Base-by-base conservation (phyloP, 106 monocot genomes). In the Dioscorea zingiberensis region DNA sequence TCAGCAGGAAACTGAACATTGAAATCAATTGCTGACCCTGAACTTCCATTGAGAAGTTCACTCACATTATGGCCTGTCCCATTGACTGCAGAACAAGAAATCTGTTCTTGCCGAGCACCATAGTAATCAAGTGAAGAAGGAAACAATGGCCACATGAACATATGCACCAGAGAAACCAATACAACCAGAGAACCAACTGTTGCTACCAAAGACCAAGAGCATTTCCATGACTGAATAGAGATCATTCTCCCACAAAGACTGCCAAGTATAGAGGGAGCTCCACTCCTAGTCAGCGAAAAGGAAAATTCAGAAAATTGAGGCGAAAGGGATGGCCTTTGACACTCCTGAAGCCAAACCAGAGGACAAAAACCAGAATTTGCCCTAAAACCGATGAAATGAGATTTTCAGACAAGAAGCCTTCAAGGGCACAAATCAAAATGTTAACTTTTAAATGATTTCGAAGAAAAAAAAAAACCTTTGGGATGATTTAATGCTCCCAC, bases 91-190 rank as follows among this genome's bases (percentile, higher is more conserved):
- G 27, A 65, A 54, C 68, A 69, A 9, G 71, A 29, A 58, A 9
- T 32, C 51, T 60, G 65, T 15, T 2, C 66, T 25, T 25, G 56
- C 24, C 68, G 12, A 54, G 46, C 63, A 56, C 64, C 54, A n/a
- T 78, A 77, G 76, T 66, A 78, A 59, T 83, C 72, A 24, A 83
- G 48, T 0, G 85, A 69, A 54, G 82, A 61, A 64, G 80, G 78
- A 27, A 81, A 62, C 14, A 80, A 54, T 19, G 88, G 83, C 21
- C 71, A 65, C 22, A 85, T 64, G 66, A 85, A 85, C 47, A 85
- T 60, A 47, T 88, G 77, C 14, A 74, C 77, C 25, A 71, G 45
- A 21, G 74, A 61, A 44, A 79, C 47, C n/a, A 79, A 58, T 19
- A 71, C 51, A 25, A 83, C 64, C 18, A 88, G 27, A 62, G 78